Evolutionary conservation across 805 yeast genomes (phyloP), one percentile per base, ranked within the genome.

Genomic region (Myxozyma lipomycoides): DNA sequence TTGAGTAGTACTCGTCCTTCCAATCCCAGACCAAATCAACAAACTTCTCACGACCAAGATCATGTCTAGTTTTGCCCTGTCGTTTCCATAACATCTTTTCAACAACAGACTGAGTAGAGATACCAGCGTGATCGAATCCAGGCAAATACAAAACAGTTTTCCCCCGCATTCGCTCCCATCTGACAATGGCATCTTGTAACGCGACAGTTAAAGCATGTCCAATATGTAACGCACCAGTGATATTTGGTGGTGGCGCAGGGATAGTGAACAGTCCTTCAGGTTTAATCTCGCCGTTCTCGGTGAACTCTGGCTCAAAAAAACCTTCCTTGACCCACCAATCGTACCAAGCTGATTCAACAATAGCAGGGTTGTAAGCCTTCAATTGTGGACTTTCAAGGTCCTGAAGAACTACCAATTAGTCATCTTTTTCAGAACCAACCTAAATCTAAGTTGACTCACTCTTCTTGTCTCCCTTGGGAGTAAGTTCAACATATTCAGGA

Each of bases 231-330:
- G 98, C 97, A 73, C 98, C 98, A 43, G 98, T 93, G 59, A 93
- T 95, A 69, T 93, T 93, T 67, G 98, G 98, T 56, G 98, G 98
- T 36, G 98, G 98, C n/a, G 96, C 93, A 36, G 98, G 97, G 63
- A 93, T 87, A 56, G 84, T 78, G 71, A 91, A 93, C 18, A 76
- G 66, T 61, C 98, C 98, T 64, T 81, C 90, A 39, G 93, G 86
- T 66, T 83, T 83, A 60, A 79, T 64, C 41, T 82, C 71, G 41
- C 97, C 97, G 64, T 83, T 82, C 51, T 72, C 77, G 40, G 83
- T 76, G 60, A 85, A 82, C 67, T 86, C 86, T 18, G 98, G 98
- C 70, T 84, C 83, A 64, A 93, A 93, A 64, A 80, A 82, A 18
- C 93, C 95, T 69, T 86, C 78, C 63, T 84, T 76, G 54, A 79